phyloP scores from a whole-genome alignment of 1,284 basidiomycete species.

The Ustilago sp. region DNA sequence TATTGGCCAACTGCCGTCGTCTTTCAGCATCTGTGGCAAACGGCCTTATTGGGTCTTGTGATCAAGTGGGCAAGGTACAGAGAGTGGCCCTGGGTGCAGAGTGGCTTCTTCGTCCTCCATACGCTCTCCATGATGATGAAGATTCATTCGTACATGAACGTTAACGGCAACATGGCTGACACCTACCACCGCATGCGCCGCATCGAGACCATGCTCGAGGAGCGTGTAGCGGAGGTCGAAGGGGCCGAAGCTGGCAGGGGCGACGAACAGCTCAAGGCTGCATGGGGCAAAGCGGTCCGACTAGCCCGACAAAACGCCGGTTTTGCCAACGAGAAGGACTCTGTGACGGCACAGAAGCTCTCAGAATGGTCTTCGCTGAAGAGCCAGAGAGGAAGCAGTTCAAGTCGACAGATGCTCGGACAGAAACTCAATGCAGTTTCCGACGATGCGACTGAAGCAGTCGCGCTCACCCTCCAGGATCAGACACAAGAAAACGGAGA shows the following conservation, averaged over 20 bases:
- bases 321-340: conserved; percentile 8
- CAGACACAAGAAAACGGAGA: conserved; percentile 2
- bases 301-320: conserved; percentile 24
- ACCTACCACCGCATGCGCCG: conserved; percentile 46
- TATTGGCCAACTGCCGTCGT: conserved; percentile 64
- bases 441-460: not conserved
- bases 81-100: conserved; percentile 98
- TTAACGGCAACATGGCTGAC: conserved; percentile 84
- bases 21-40: conserved; percentile 62
- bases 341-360: conserved; percentile 6
- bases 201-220: conserved; percentile 57
- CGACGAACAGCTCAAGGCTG: conserved; percentile 34
- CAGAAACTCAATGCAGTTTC: conserved; percentile 17
- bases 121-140: conserved; percentile 93
- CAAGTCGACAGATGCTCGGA: conserved; percentile 17
- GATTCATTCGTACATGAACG: conserved; percentile 90
- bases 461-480: conserved; percentile 13
- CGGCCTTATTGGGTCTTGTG: conserved; percentile 52
- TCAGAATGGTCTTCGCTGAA: conserved; percentile 35
- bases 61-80: conserved; percentile 63
- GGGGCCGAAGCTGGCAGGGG: conserved; percentile 34
- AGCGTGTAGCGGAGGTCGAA: conserved; percentile 57
- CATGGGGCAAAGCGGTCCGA: conserved; percentile 42
- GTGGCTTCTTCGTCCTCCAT: conserved; percentile 93
- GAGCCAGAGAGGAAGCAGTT: conserved; percentile 46